These are phyloP conservation scores for Wickerhamiella bombiphila DNA, from an alignment of 805 yeast species.

Conservation along the genomic window DNA sequence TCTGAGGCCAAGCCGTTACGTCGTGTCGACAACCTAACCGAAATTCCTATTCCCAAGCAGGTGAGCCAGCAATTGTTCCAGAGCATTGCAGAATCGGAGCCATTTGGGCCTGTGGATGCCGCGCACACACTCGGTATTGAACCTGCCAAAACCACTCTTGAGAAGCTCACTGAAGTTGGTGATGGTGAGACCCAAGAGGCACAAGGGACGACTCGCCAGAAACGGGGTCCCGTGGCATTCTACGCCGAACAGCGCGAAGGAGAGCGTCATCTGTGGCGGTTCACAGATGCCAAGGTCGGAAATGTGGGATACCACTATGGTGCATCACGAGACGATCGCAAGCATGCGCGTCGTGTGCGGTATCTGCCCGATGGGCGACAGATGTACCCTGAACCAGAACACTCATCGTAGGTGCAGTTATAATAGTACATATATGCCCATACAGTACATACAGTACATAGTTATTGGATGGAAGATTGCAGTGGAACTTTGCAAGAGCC, in stretches of 20 bases:
- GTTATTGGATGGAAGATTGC: not conserved
- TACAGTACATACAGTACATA: not conserved
- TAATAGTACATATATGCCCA: not conserved
- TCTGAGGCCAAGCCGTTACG: constrained; percentile 20
- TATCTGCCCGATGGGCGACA: constrained; percentile 17
- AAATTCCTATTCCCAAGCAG: constrained; percentile 79
- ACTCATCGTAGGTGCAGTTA: constrained; percentile 5
- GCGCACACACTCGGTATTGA: constrained; percentile 69
- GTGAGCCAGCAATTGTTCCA: constrained; percentile 69
- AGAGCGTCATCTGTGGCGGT: constrained; percentile 58
- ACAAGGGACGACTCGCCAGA: constrained; percentile 17
- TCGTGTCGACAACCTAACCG: constrained; percentile 69
- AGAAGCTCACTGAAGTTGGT: constrained; percentile 32
- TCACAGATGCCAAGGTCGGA: constrained; percentile 67
- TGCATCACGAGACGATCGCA: constrained; percentile 73
- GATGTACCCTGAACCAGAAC: constrained; percentile 17
- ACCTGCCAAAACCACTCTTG: constrained; percentile 73
- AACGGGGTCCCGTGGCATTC: constrained; percentile 26
- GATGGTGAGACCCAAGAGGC: constrained; percentile 22
- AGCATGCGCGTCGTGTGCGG: constrained; percentile 47
- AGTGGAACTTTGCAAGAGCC: too few species aligned
- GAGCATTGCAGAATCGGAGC: constrained; percentile 86
- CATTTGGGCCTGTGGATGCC: constrained; percentile 92
- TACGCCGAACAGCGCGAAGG: constrained; percentile 49
- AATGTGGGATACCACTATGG: constrained; percentile 87